phyloP scores from a whole-genome alignment of 1,139 yeast species.

The Hyphopichia pseudoburtonii region DNA sequence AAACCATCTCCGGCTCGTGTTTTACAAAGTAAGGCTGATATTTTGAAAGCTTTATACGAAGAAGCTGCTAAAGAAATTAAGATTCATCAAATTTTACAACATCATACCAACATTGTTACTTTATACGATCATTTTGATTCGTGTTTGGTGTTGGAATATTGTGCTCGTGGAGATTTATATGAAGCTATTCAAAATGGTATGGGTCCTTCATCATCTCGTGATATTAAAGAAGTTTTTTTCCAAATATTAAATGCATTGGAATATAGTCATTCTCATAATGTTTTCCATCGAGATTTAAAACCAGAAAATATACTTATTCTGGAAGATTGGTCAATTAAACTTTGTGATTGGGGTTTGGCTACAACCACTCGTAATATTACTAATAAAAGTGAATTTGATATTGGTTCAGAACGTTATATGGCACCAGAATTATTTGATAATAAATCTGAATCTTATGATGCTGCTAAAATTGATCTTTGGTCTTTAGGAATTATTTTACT shows the following conservation, averaged over 20 bases:
- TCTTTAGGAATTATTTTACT: conserved; percentile 84
- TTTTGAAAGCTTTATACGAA: conserved; percentile 40
- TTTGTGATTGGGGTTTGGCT: conserved; percentile 93
- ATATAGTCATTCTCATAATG: conserved; percentile 69
- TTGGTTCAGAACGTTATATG: conserved; percentile 95
- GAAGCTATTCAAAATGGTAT: conserved; percentile 84
- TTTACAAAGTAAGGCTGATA: conserved; percentile 7
- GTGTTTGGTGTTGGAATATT: conserved; percentile 81
- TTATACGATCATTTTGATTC: conserved; percentile 78
- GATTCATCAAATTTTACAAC: conserved; percentile 69
- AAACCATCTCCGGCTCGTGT: too few species aligned
- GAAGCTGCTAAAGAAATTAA: conserved; percentile 82
- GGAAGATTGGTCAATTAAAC: conserved; percentile 76
- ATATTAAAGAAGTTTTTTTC: conserved; percentile 69
- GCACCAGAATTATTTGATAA: conserved; percentile 87
- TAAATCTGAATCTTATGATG: conserved; percentile 66
- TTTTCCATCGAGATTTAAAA: conserved; percentile 85
- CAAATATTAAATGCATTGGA: conserved; percentile 80
- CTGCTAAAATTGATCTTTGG: conserved; percentile 91
- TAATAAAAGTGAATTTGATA: conserved; percentile 67
- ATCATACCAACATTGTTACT: conserved; percentile 62
- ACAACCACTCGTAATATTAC: conserved; percentile 61
- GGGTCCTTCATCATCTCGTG: conserved; percentile 76
- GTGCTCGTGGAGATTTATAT: conserved; percentile 88
- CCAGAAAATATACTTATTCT: conserved; percentile 85